Base-by-base conservation (phyloP, 2,329 filamentous ascomycete species). In the Claviceps digitariae region DNA sequence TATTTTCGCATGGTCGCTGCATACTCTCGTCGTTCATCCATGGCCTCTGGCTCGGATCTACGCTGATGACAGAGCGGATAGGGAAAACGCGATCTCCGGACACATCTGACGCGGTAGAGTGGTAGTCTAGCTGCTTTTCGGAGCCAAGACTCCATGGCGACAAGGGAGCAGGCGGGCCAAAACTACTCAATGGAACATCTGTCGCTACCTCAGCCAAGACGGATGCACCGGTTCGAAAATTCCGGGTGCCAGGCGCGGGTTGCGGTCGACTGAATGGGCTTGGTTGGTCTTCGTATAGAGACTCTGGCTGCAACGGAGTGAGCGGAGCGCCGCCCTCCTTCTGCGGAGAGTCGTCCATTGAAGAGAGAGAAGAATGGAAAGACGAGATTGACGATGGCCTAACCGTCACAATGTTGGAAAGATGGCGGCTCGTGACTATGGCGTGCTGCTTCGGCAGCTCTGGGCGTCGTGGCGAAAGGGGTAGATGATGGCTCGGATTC, bases 31-130 rank as follows among this genome's bases (percentile, higher is more conserved):
- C 71, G 47, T 59, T 62, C 5, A 66, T 61, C 56, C 62, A 74
- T 70, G 68, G 66, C 50, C 58, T 59, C 49, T 66, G 68, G n/a
- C 55, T 52, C 7, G 79, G 79, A 59, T 87, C 82, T 43, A 90
- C 79, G 7, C 81, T 86, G 25, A 91, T 74, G 45, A 87, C 83
- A n/a, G 86, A 90, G 49, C 86, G 80, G 34, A 91, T 86, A n/a
- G 87, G 87, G 54, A 87, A 91, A 5, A 91, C 84, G 52, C 85
- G 78, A 61, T 90, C 76, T 34, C 66, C 64, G 29, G 67, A 69
- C 25, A 66, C 63, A 52, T 70, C 68, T n/a, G 68, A 69, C 48
- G 61, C 57, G 12, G 59, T 58, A 2, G 66, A 69, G 23, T 56
- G 62, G 41, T 64, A 56, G 6, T 63, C 62, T 1, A 62, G 61